These are phyloP conservation scores for Mycogone perniciosa DNA, from an alignment of 2,329 filamentous ascomycete genomes.

Conservation along the genomic window DNA sequence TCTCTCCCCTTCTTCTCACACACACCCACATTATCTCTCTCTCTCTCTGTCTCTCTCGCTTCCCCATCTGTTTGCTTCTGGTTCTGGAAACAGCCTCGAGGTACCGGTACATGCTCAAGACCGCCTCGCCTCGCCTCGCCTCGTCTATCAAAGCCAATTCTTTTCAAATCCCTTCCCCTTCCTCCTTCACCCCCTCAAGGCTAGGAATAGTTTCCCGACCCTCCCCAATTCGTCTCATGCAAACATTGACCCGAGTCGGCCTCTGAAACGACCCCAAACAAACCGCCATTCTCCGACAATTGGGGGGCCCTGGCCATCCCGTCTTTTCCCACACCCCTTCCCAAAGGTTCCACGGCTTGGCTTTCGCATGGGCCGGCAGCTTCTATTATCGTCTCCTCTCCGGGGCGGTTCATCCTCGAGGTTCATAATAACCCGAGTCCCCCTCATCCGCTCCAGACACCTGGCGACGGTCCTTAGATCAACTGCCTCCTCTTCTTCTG, in stretches of 20 bases:
- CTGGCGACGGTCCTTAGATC: not conserved
- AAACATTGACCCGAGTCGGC: slow-evolving; percentile 3
- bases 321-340: slow-evolving; percentile 9
- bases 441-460: slow-evolving; percentile 3
- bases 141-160: not conserved
- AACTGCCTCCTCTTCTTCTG: slow-evolving; percentile 6
- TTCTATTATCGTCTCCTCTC: slow-evolving; percentile 13
- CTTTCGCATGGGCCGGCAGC: slow-evolving; percentile 17
- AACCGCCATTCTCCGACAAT: not conserved
- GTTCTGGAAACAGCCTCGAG: not conserved
- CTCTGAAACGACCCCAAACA: slow-evolving; percentile 11
- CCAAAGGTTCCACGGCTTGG: slow-evolving; percentile 3
- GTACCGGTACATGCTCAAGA: slow-evolving; percentile 8
- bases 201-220: not conserved
- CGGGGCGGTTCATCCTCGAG: slow-evolving; percentile 14
- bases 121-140: slow-evolving; percentile 5
- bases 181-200: not conserved
- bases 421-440: slow-evolving; percentile 15
- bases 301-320: slow-evolving; percentile 6
- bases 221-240: slow-evolving; percentile 5
- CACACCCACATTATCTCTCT: not conserved
- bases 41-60: not conserved
- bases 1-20: not conserved
- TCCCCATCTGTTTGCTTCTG: not conserved
- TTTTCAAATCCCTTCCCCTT: not conserved